Evolutionary conservation across 2,329 filamentous ascomycete genomes (phyloP).

Genomic region (Claviceps africana): DNA sequence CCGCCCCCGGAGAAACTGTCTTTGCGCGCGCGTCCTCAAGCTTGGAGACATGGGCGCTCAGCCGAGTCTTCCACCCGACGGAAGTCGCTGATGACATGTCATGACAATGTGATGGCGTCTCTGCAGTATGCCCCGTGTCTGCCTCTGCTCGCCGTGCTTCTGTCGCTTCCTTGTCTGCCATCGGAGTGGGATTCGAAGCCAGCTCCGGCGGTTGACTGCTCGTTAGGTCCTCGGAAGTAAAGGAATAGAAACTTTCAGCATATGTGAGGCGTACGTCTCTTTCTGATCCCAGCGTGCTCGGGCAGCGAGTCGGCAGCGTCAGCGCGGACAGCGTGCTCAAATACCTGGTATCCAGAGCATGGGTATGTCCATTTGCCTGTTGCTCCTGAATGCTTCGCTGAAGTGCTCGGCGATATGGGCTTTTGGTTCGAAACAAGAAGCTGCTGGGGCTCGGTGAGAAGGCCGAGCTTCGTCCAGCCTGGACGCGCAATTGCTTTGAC

Average conservation of each 20-base stretch:
- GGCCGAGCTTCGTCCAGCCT: conserved; percentile 30
- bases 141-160: not conserved
- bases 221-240: conserved; percentile 12
- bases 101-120: conserved; percentile 16
- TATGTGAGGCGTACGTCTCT: conserved; percentile 23
- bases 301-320: conserved; percentile 25
- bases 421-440: conserved; percentile 39
- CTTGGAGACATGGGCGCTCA: conserved; percentile 37
- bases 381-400: conserved; percentile 30
- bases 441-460: conserved; percentile 38
- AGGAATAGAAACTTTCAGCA: conserved; percentile 37
- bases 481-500: conserved; percentile 12
- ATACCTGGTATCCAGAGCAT: conserved; percentile 21
- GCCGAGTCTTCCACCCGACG: conserved; percentile 40
- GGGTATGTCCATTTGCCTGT: conserved; percentile 13
- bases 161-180: not conserved
- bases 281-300: conserved; percentile 26
- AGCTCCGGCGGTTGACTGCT: not conserved
- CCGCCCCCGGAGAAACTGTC: not conserved
- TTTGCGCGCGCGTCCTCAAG: conserved; percentile 20
- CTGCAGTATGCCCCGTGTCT: not conserved
- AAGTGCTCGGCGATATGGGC: conserved; percentile 40
- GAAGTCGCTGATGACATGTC: conserved; percentile 30
- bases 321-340: conserved; percentile 26
- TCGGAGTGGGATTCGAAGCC: not conserved